phyloP scores from a whole-genome alignment of 768 basidiomycete species.

The Tremella yokohamensis region DNA sequence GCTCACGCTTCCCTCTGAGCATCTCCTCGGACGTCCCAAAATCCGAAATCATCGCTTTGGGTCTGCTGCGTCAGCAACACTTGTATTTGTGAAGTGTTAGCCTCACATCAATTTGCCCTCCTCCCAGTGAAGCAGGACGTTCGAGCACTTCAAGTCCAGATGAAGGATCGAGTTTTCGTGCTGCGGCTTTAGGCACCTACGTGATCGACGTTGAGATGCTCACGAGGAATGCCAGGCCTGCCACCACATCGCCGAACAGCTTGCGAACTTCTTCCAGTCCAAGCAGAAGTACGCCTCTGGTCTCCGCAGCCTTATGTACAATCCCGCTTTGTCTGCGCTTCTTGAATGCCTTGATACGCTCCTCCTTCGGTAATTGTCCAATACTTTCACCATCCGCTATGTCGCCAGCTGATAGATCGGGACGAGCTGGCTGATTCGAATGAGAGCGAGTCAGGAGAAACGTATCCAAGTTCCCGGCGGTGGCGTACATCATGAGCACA shows the following conservation, averaged over 20 bases:
- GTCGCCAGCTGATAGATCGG: constrained; percentile 26
- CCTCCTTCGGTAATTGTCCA: constrained; percentile 26
- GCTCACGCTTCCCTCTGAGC: constrained; percentile 63
- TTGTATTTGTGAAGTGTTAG: constrained; percentile 4
- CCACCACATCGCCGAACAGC: constrained; percentile 76
- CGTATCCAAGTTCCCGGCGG: constrained; percentile 51
- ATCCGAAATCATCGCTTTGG: constrained; percentile 89
- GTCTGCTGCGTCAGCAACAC: constrained; percentile 63
- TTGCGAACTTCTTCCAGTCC: constrained; percentile 78
- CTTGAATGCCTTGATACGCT: constrained; percentile 45
- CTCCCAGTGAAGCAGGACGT: constrained; percentile 87
- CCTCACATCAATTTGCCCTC: constrained; percentile 74
- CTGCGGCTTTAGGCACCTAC: constrained; percentile 18
- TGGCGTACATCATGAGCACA: constrained; percentile 53
- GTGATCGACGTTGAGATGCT: constrained; percentile 30
- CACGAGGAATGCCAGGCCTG: constrained; percentile 84
- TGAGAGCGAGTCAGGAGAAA: constrained; percentile 46
- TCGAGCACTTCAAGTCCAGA: constrained; percentile 89
- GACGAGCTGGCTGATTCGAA: constrained; percentile 18
- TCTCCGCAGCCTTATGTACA: constrained; percentile 34
- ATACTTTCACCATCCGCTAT: constrained; percentile 34
- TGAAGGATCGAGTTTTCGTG: constrained; percentile 67
- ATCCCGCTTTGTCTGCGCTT: constrained; percentile 23
- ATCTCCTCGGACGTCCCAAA: constrained; percentile 93
- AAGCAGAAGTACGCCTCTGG: constrained; percentile 68